Evolutionary conservation across 2,329 filamentous ascomycete species (phyloP).

Genomic region (Fusarium illudens): DNA sequence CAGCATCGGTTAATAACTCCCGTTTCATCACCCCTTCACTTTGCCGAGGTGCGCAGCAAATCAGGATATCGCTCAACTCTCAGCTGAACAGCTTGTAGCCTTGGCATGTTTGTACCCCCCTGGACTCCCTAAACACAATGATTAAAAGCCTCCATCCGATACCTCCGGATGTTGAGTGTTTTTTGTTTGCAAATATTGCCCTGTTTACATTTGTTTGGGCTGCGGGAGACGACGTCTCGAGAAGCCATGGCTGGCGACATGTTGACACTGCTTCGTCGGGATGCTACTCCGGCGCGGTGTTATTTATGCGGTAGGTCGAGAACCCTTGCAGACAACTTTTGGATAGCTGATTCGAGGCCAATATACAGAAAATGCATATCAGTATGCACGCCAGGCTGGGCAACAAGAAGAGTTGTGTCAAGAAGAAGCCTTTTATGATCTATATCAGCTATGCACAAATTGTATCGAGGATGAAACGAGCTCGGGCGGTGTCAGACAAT

Average conservation of each 20-base stretch:
- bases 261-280: not conserved
- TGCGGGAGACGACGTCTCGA: not conserved
- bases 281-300: not conserved
- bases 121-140: not conserved
- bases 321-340: not conserved
- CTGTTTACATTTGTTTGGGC: not conserved
- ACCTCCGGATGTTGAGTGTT: not conserved
- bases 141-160: not conserved
- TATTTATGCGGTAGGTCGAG: not conserved
- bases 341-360: not conserved
- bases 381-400: not conserved
- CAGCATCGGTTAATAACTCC: not conserved
- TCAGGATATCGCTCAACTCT: not conserved
- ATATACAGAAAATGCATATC: not conserved
- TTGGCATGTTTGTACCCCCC: not conserved
- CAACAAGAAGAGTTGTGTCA: not conserved
- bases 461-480: not conserved
- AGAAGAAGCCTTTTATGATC: not conserved
- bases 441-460: not conserved
- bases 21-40: not conserved
- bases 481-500: not conserved
- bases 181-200: not conserved
- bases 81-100: not conserved
- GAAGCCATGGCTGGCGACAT: not conserved
- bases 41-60: not conserved